Conservation (phyloP, 192 early-diverging fungal genomes). For the Fimicolochytrium jonesii region DNA sequence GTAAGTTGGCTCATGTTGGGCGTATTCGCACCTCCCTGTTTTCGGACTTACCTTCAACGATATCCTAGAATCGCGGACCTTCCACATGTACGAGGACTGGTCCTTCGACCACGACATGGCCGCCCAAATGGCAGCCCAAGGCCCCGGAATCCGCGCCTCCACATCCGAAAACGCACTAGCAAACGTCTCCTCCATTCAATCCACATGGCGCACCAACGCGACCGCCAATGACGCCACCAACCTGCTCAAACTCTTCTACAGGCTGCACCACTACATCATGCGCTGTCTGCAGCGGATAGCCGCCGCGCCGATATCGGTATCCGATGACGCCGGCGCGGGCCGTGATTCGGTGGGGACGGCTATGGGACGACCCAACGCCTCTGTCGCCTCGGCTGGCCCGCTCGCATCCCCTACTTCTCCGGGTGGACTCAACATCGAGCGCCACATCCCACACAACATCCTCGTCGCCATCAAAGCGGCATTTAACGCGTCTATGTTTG, state of each 20-base stretch:
- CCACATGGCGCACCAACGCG: not conserved
- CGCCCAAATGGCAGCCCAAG: not conserved
- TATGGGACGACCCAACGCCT: too few species aligned
- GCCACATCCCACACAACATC: too few species aligned
- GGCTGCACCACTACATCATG: conserved; percentile 63
- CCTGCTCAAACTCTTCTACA: conserved; percentile 61
- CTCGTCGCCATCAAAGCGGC: conserved; percentile 22
- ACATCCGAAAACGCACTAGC: not conserved
- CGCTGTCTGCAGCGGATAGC: conserved; percentile 60
- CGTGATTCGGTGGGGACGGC: too few species aligned
- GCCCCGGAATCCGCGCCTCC: not conserved
- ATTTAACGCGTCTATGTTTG: conserved; percentile 68
- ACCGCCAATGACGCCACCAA: conserved; percentile 50
- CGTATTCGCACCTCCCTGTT: too few species aligned
- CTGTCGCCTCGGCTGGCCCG: not conserved
- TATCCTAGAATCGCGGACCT: conserved; percentile 61
- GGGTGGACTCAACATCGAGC: too few species aligned
- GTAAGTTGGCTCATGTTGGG: conserved; percentile 37
- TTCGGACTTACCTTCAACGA: too few species aligned
- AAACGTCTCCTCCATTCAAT: not conserved
- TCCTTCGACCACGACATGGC: conserved; percentile 51
- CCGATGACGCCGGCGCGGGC: too few species aligned
- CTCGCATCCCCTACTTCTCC: too few species aligned
- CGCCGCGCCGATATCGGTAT: too few species aligned
- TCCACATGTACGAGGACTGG: conserved; percentile 73